Percentiles rank a stretch among this genome's conserved stretches.
These are phyloP conservation scores for Capronia coronata DNA, from an alignment of 2,329 filamentous ascomycete genomes.

Conservation along the genomic window DNA sequence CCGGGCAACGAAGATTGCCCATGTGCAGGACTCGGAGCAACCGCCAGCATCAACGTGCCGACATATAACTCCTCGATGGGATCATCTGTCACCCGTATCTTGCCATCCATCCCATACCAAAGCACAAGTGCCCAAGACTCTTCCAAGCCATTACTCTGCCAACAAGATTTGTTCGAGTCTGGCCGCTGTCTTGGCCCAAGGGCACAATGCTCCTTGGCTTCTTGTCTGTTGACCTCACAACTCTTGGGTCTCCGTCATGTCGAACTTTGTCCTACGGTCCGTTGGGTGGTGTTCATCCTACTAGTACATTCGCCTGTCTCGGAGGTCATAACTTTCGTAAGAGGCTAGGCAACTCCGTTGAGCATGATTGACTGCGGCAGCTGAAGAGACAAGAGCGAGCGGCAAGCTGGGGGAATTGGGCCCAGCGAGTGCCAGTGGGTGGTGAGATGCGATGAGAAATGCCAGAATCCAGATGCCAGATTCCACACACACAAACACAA, in stretches of 20 bases:
- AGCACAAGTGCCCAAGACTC: not conserved
- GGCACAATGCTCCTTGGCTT: not conserved
- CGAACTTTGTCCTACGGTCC: not conserved
- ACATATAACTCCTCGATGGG: not conserved
- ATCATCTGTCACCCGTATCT: not conserved
- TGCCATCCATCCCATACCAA: too few relatives aligned
- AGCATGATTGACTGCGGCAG: not conserved
- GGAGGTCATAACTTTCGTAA: not conserved
- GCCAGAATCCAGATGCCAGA: too few relatives aligned
- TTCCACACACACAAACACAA: too few relatives aligned
- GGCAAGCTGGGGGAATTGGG: not conserved
- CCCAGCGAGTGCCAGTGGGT: not conserved
- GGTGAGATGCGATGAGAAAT: not conserved
- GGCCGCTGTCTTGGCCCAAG: not conserved
- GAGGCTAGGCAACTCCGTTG: not conserved
- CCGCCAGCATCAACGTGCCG: not conserved
- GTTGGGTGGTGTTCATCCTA: not conserved
- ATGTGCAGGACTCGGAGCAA: not conserved
- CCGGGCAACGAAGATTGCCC: not conserved
- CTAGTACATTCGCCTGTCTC: not conserved
- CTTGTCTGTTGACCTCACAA: not conserved
- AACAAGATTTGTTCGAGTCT: not conserved
- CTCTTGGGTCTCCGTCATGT: not conserved
- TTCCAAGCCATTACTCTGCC: not conserved
- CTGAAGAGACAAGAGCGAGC: not conserved